Evolutionary conservation across 2,329 filamentous ascomycete species (phyloP).

Genomic region (Claviceps monticola): DNA sequence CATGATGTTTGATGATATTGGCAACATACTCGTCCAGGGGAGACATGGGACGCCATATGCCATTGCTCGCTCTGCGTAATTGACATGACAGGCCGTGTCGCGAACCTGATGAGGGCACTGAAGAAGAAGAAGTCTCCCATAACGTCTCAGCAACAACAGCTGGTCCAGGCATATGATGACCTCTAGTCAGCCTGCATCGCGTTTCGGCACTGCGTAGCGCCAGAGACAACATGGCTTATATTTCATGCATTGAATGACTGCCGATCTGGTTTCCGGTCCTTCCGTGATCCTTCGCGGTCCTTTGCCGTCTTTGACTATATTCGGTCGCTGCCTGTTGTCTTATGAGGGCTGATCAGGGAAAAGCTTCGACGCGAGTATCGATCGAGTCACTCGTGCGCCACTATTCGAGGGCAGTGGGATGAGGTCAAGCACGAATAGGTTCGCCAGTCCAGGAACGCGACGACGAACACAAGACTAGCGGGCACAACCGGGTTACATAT

Average conservation of each 20-base stretch:
- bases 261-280: not conserved
- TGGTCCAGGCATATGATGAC: conserved; percentile 7
- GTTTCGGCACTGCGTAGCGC: conserved; percentile 31
- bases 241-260: conserved; percentile 19
- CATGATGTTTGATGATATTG: not conserved
- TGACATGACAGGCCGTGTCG: conserved; percentile 4
- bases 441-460: not conserved
- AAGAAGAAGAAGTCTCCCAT: not conserved
- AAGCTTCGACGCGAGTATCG: not conserved
- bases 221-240: conserved; percentile 29
- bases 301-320: not conserved
- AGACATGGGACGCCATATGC: conserved; percentile 48
- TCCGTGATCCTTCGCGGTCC: not conserved
- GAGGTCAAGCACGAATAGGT: not conserved
- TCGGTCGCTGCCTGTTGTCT: not conserved
- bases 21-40: conserved; percentile 47
- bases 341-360: not conserved
- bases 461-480: not conserved
- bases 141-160: not conserved
- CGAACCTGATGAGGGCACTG: not conserved
- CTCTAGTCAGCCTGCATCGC: conserved; percentile 21
- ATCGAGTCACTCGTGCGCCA: not conserved
- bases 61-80: conserved; percentile 12
- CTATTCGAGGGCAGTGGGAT: not conserved
- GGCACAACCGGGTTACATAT: not conserved